Conservation (phyloP, 179 eudicot genomes). For the Amaranthus tricolor region DNA sequence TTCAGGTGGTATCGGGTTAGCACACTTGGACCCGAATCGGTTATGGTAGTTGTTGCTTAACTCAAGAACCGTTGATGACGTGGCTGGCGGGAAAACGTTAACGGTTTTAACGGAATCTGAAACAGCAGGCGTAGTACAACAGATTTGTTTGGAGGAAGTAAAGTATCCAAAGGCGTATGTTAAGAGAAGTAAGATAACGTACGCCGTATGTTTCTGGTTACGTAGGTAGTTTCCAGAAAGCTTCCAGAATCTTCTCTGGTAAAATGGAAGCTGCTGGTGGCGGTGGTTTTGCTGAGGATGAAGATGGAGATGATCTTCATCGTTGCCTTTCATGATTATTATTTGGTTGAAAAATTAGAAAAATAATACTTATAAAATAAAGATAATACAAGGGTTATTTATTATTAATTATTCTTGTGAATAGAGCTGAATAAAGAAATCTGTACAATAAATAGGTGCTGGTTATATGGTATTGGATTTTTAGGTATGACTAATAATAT, state of each 20-base stretch:
- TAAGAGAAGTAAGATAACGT: constrained; percentile 35
- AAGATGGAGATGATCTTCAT: constrained; percentile 11
- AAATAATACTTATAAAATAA: background rate
- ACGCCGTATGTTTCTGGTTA: constrained; percentile 25
- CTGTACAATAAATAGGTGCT: background rate
- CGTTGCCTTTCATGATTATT: constrained; percentile 20
- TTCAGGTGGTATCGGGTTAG: constrained; percentile 25
- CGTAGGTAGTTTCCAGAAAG: constrained; percentile 13
- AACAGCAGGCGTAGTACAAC: background rate
- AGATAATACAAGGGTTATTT: background rate
- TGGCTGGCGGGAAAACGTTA: constrained; percentile 6
- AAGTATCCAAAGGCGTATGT: constrained; percentile 52
- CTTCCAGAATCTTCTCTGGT: constrained; percentile 15
- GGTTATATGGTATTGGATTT: background rate
- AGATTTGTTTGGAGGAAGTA: constrained; percentile 23
- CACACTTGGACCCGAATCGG: constrained; percentile 39
- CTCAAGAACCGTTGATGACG: constrained; percentile 8
- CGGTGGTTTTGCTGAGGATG: constrained; percentile 1
- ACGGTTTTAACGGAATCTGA: constrained; percentile 3
- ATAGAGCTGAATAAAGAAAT: constrained; percentile 3
- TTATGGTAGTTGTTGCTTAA: constrained; percentile 26
- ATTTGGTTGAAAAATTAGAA: background rate
- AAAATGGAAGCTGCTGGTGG: constrained; percentile 4
- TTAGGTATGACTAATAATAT: background rate
- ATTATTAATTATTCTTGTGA: background rate